Base-by-base conservation (phyloP, 2,329 filamentous ascomycete species). In the Fusarium sambucinum region DNA sequence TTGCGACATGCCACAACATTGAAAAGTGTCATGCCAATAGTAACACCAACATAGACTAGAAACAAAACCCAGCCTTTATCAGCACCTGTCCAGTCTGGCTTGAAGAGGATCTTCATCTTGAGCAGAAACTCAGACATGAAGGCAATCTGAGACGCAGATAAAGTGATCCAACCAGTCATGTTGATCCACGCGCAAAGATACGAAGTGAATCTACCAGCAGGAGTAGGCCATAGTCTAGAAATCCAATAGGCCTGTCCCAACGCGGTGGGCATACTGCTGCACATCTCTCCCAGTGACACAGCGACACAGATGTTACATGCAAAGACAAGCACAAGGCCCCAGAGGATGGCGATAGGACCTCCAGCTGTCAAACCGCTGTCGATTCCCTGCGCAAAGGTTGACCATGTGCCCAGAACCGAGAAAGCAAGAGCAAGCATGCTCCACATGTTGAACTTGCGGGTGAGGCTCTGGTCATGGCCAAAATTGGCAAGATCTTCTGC, bases 121-220 rank as follows among this genome's bases (percentile, higher is more conserved):
- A 88, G 77, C 56, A 87, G 77, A 50, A 88, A 86, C 67, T 86
- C 80, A 5, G 84, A 83, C 85, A 88, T 87, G 70, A 88, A 88
- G 14, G 85, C 85, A 25, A 84, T 80, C 61, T 86, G 83, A 2
- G 84, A 87, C 0, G 86, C 86, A 0, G 83, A 84, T 59, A 88
- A 74, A 0, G 85, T 83, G 80, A 85, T 86, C 86, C 86, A 88
- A 14, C 86, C 86, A 59, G 87, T 87, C 0, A 82, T 86, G 74
- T 88, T 88, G 70, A 87, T 86, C 85, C 85, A 88, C 3, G 86
- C 86, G 66, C 85, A 86, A 76, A 88, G 80, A 69, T 88, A 88
- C 2, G 84, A 86, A 6, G 76, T 70, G 62, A 87, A 85, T 3
- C 86, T 80, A 3, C 85, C 86, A 1, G 16, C 71, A 70, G 59